These are phyloP conservation scores for Tillandsia fasciculata DNA, from an alignment of 176 grass and related monocot species.

Conservation along the genomic window DNA sequence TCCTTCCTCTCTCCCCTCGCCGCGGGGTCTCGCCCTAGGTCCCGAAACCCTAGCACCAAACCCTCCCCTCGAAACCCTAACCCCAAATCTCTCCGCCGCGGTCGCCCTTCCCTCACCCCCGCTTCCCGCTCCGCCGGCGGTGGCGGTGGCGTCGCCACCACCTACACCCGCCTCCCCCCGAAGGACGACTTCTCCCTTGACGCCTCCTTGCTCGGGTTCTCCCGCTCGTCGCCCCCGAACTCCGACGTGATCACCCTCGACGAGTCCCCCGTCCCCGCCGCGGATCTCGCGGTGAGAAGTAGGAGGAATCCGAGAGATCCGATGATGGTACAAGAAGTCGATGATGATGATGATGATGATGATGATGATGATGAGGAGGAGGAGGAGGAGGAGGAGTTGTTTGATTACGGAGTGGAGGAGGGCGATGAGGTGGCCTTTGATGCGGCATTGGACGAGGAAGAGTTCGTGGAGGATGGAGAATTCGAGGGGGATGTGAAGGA, in stretches of 20 bases:
- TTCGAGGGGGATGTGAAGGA: conserved; percentile 50
- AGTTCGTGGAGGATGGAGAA: conserved; percentile 12
- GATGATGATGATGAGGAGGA: conserved; percentile 23
- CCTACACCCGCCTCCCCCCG: conserved; percentile 12
- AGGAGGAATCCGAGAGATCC: neutral
- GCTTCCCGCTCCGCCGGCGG: conserved; percentile 8
- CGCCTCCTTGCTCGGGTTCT: neutral
- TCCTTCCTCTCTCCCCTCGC: conserved; percentile 51
- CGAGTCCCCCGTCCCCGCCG: conserved; percentile 14
- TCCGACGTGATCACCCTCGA: conserved; percentile 34
- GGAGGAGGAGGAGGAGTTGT: conserved; percentile 17
- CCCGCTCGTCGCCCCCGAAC: neutral
- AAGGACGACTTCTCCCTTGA: conserved; percentile 10
- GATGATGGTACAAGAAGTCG: conserved; percentile 13
- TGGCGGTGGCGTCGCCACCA: neutral
- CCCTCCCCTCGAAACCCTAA: conserved; percentile 17
- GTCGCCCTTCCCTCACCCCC: conserved; percentile 11
- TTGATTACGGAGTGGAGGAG: neutral
- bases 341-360: conserved; percentile 14
- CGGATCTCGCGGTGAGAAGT: neutral
- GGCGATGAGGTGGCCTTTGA: conserved; percentile 15
- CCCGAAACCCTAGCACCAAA: conserved; percentile 14
- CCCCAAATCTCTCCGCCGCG: conserved; percentile 16
- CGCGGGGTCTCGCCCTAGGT: conserved; percentile 41
- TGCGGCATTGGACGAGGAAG: conserved; percentile 9